These are phyloP conservation scores for Gymnopus androsaceus DNA, from an alignment of 1,284 basidiomycete genomes.

Conservation along the genomic window DNA sequence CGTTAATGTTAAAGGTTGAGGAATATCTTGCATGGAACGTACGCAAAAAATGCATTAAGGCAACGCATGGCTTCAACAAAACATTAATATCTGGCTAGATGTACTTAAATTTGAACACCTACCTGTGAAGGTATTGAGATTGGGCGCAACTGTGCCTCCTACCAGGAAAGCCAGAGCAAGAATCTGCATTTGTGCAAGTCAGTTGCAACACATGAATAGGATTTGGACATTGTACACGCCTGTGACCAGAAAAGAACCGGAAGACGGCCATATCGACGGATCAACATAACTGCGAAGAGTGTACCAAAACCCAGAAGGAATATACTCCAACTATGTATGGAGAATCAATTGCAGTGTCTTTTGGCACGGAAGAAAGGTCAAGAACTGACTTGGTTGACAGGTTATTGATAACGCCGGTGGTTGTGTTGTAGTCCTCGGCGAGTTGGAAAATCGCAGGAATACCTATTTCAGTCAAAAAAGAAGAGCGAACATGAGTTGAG, in stretches of 20 bases:
- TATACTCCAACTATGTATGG: constrained; percentile 60
- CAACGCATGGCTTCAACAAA: constrained; percentile 63
- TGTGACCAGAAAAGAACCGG: constrained; percentile 46
- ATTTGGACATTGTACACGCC: constrained; percentile 24
- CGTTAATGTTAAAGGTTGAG: not conserved
- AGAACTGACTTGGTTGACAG: constrained; percentile 56
- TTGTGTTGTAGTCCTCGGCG: constrained; percentile 59
- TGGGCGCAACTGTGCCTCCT: constrained; percentile 61
- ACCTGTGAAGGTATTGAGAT: constrained; percentile 55
- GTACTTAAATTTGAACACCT: constrained; percentile 1
- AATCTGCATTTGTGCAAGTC: constrained; percentile 30
- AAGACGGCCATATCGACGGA: constrained; percentile 18
- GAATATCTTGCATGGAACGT: constrained; percentile 20
- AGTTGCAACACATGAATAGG: not conserved
- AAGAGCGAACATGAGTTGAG: not conserved
- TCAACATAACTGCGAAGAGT: constrained; percentile 19
- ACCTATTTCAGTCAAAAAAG: constrained; percentile 36
- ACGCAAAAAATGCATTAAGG: constrained; percentile 71
- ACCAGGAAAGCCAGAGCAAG: constrained; percentile 52
- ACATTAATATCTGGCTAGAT: not conserved
- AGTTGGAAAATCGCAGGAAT: constrained; percentile 63
- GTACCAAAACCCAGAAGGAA: constrained; percentile 58
- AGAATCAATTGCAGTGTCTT: too few relatives aligned
- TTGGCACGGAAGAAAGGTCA: not conserved
- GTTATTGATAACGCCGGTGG: constrained; percentile 61